Base-by-base conservation (phyloP, 2,329 filamentous ascomycete species). In the Exutisphaerella laricina region DNA sequence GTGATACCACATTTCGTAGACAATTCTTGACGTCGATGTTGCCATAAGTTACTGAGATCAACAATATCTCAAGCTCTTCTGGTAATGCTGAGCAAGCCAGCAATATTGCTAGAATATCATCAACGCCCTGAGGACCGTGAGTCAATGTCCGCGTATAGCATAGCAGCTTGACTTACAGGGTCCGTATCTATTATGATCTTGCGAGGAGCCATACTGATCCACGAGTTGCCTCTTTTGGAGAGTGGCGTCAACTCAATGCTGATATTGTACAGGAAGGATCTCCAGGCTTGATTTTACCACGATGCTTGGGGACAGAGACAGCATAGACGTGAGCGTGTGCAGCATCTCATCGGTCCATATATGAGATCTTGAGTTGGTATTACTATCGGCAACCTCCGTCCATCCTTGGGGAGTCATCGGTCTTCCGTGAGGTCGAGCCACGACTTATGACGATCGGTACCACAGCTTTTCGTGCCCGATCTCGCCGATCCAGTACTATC, bases 141-240 rank as follows among this genome's bases (percentile, higher is more conserved):
- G 23, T 20, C 4, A 10, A n/a, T 18, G 5, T 18, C 8, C 5
- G 12, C 17, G 13, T 30, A 12, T 1, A 13, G 10, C 26, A 21
- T 4, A 39, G 35, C 29, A 40, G 5, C 12, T 28, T 22, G 4
- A 18, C 46, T 37, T 72, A 86, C 89, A 70, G 90, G 90, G 63
- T 97, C 92, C 2, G 90, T 97, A 62, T 98, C 92, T 58, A 98
- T 92, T 58, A 98, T 96, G 55, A 98, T 82, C 58, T 84, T 70
- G 35, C 67, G 64, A 2, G 33, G 23, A 26, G 66, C 60, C 68
- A 72, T 71, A 9, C 38, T 62, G 10, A 26, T n/a, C 17, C 20
- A 40, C 13, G 29, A 32, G 12, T 35, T 6, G 38, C 32, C 31
- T 30, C 13, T 29, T 34, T 28, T 26, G 42, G 14, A 10, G 12